These are phyloP conservation scores for Candida peoriensis DNA, from an alignment of 805 yeast genomes.

Conservation along the genomic window DNA sequence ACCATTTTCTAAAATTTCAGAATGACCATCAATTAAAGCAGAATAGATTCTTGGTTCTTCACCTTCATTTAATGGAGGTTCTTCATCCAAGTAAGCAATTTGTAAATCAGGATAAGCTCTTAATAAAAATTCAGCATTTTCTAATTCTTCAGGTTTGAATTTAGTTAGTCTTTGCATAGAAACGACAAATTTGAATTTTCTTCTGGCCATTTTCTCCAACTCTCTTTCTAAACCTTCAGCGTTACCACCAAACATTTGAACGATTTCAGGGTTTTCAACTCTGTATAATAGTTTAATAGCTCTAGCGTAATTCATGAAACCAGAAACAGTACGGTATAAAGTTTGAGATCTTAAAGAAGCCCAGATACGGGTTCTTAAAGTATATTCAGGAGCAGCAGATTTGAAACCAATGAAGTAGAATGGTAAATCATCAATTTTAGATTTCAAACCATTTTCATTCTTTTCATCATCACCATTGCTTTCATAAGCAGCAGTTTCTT, in stretches of 20 bases:
- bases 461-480: conserved; percentile 40
- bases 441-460: conserved; percentile 66
- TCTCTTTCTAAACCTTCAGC: conserved; percentile 96
- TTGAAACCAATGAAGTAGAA: conserved; percentile 96
- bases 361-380: conserved; percentile 96
- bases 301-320: conserved; percentile 97
- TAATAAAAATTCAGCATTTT: conserved; percentile 74
- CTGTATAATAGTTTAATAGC: conserved; percentile 91
- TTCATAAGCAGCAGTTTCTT: conserved; percentile 80
- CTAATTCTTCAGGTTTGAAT: conserved; percentile 69
- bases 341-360: conserved; percentile 98
- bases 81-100: conserved; percentile 93
- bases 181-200: conserved; percentile 76
- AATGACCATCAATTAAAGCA: conserved; percentile 76
- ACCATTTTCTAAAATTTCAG: conserved; percentile 67
- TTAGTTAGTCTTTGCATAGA: conserved; percentile 81
- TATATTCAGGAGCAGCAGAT: conserved; percentile 95
- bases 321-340: conserved; percentile 92
- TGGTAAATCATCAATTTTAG: conserved; percentile 86
- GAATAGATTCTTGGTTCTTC: conserved; percentile 71
- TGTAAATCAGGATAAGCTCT: conserved; percentile 82
- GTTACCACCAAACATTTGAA: conserved; percentile 98
- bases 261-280: conserved; percentile 92
- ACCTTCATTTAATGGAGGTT: conserved; percentile 67
- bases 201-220: conserved; percentile 81